Evolutionary conservation across 495 filamentous ascomycete species (phyloP).

Genomic region (Daldinia caldariorum): DNA sequence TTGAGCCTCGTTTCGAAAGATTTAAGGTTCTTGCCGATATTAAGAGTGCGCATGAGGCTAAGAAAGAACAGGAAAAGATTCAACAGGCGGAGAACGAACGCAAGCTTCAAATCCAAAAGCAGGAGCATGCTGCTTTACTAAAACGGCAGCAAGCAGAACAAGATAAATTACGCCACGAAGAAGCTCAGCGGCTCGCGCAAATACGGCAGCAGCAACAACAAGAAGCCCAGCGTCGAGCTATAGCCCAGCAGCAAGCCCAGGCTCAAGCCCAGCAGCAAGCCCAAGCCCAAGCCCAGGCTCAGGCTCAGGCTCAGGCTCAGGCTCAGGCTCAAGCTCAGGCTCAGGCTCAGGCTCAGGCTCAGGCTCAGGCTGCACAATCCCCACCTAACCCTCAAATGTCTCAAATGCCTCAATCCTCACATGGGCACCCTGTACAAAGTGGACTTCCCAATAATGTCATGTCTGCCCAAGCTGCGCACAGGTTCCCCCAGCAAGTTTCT

Average conservation of each 20-base stretch:
- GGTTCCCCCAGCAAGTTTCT: conserved; percentile 66
- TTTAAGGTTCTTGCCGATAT: conserved; percentile 93
- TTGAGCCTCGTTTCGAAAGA: conserved; percentile 86
- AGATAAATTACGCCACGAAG: conserved; percentile 53
- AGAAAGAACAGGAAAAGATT: conserved; percentile 67
- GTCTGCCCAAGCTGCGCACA: conserved; percentile 64
- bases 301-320: conserved; percentile 49
- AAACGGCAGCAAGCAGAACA: conserved; percentile 47
- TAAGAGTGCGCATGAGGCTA: conserved; percentile 77
- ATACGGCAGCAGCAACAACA: conserved; percentile 49
- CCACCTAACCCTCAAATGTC: conserved; percentile 41
- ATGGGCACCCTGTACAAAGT: conserved; percentile 57
- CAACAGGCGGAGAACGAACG: conserved; percentile 74
- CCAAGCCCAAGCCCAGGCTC: conserved; percentile 48
- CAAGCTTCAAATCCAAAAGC: conserved; percentile 62
- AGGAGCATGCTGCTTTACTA: conserved; percentile 46
- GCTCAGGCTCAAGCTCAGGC: conserved; percentile 64
- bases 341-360: conserved; percentile 53
- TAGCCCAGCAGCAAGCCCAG: conserved; percentile 48
- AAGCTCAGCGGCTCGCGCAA: conserved; percentile 46
- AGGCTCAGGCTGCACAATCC: conserved; percentile 54
- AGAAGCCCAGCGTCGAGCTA: conserved; percentile 48
- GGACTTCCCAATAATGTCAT: conserved; percentile 58
- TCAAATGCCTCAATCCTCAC: conserved; percentile 44
- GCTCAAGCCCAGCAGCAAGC: conserved; percentile 47